Base-by-base conservation (phyloP, 331 rosid genomes). In the Acacia concinna region DNA sequence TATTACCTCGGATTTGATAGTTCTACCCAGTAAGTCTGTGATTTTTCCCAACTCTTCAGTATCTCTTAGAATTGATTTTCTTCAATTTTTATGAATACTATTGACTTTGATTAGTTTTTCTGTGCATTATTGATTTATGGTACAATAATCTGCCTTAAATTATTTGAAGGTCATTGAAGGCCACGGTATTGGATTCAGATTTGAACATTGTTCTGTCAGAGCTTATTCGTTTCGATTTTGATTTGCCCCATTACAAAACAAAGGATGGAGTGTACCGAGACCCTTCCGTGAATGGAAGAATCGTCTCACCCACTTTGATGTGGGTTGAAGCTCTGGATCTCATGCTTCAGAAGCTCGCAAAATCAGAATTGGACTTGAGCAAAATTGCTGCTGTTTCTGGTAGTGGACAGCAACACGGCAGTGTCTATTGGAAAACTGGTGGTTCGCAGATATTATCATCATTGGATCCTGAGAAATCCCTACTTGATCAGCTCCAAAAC, bases 371-470 rank as follows among this genome's bases (percentile, higher is more conserved):
- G 27, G 90, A 93, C 83, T 89, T 95, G 52, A 72, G 84, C 27
- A 91, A 90, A 78, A 77, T 95, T 72, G 83, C 83, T 57, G 93
- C 99, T 47, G 87, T 95, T 68, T 95, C 99, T 1, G 99, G 99
- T 8, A 95, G 99, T 86, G 99, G 98, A 64, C 98, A 95, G 82
- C 98, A 95, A 31, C 99, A 95, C 72, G 99, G 98, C 62, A 95
- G 99, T 63, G 99, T 93, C 21, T 95, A 96, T 74, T 96, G 99
- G 99, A 96, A 89, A 85, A 85, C 2, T 31, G 99, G 99, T 11
- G 85, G 94, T 82, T 89, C 90, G 63, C 75, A 89, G 5, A 68
- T 84, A 28, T 73, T 93, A 25, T 89, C 97, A 56, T 85, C 96
- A 1, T 79, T 93, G 88, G 98, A 96, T 79, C 81, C 91, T 37